Percentiles rank a stretch among this genome's conserved stretches.
These are phyloP conservation scores for Lecanicillium sp. DNA, from an alignment of 2,329 filamentous ascomycete species.

Conservation along the genomic window DNA sequence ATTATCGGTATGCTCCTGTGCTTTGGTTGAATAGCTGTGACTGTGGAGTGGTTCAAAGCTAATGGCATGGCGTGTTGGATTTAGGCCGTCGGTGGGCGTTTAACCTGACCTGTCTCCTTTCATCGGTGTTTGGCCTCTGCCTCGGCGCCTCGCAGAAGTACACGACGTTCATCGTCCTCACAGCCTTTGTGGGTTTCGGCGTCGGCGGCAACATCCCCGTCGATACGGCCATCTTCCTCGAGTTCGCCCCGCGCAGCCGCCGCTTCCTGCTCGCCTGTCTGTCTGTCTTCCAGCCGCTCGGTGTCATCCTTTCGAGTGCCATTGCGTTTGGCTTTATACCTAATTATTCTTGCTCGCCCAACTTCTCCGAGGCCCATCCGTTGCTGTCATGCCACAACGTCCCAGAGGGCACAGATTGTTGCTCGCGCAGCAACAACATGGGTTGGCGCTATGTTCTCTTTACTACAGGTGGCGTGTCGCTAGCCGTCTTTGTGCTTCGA, in stretches of 20 bases:
- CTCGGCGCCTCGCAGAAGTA: conserved; percentile 45
- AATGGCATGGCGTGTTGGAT: background rate
- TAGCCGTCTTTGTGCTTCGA: conserved; percentile 38
- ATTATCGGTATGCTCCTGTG: conserved; percentile 29
- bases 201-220: conserved; percentile 50
- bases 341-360: conserved; percentile 42
- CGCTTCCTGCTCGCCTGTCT: conserved; percentile 47
- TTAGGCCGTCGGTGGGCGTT: conserved; percentile 49
- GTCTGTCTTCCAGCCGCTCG: conserved; percentile 50
- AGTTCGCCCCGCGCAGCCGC: conserved; percentile 45
- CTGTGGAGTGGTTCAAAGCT: too few relatives aligned
- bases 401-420: conserved; percentile 24
- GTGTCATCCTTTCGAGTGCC: conserved; percentile 44
- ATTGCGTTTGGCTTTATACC: conserved; percentile 50
- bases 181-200: conserved; percentile 48
- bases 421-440: conserved; percentile 38
- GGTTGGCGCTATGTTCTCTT: conserved; percentile 45
- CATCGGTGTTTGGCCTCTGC: conserved; percentile 46
- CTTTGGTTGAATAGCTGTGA: too few relatives aligned
- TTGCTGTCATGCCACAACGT: conserved; percentile 39
- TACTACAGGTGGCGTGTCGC: conserved; percentile 37
- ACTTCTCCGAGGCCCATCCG: conserved; percentile 37
- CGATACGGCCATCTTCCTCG: conserved; percentile 49
- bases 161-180: conserved; percentile 44
- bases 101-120: conserved; percentile 51